Base-by-base conservation (phyloP, 2,329 filamentous ascomycete genomes). In the Curvularia lunata region DNA sequence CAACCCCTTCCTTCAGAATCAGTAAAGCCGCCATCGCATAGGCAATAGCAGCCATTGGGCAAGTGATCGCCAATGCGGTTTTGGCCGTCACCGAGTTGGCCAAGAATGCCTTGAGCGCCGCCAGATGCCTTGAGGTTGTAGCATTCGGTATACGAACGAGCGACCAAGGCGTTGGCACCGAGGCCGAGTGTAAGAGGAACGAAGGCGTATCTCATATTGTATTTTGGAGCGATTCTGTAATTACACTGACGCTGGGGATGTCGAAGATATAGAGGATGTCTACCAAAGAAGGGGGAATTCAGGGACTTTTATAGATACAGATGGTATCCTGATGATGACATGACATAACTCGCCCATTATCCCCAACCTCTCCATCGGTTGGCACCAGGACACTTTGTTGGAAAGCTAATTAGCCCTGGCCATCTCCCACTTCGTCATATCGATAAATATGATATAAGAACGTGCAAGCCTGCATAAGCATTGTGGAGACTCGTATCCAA, bases 11-110 rank as follows among this genome's bases (percentile, higher is more conserved):
- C 83, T 47, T 79, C 79, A 47, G 77, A 72, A 69, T 89, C 87
- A 18, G 79, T 83, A 59, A 90, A 67, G 21, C 73, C 78, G 8
- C 63, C 63, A 43, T 79, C 78, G 61, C 82, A 78, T 65, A 89
- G 81, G 56, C 81, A 86, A 70, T 84, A 89, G 8, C 81, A 78
- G 13, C 80, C 81, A 46, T 80, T 68, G 4, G 75, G 61, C 12
- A 84, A 72, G 21, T 76, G 77, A 46, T 83, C 82, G 41, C 83
- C 82, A 37, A 88, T 80, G 48, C 86, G 82, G 67, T 82, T 83
- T 76, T 90, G 87, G 8, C 88, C 88, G 71, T 88, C 85, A 51
- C 60, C 66, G 37, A 90, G 79, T 70, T 90, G 84, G 10, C 85
- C 86, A 41, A 90, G 77, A 4, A 78, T 71, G n/a, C 86, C 85